Evolutionary conservation across 2,329 filamentous ascomycete species (phyloP).

Genomic region (Pseudocercospora musae): DNA sequence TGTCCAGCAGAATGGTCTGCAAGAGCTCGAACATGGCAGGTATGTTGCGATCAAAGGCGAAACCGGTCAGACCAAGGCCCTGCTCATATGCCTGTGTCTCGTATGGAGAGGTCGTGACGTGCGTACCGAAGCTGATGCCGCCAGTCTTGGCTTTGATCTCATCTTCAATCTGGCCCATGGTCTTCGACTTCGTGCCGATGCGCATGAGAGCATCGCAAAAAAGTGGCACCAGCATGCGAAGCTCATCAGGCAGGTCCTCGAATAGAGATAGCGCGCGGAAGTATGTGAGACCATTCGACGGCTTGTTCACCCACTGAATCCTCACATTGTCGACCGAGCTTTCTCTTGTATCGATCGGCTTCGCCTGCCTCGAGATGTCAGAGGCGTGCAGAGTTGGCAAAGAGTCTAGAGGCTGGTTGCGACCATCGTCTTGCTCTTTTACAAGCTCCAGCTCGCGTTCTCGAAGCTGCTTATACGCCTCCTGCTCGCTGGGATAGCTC

Average conservation of each 20-base stretch:
- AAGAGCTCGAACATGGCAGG: conserved; percentile 87
- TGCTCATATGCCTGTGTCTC: conserved; percentile 70
- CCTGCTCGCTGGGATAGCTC: conserved; percentile 65
- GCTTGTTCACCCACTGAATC: conserved; percentile 86
- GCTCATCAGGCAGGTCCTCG: conserved; percentile 74
- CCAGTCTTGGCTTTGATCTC: conserved; percentile 95
- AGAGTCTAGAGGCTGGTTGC: conserved; percentile 79
- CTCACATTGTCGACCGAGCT: conserved; percentile 59
- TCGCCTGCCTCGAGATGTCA: conserved; percentile 79
- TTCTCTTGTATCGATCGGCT: conserved; percentile 65
- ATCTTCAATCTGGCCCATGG: conserved; percentile 94
- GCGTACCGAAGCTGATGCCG: conserved; percentile 79
- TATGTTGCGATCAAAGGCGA: conserved; percentile 84
- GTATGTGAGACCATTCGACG: conserved; percentile 94
- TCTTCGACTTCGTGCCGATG: conserved; percentile 79
- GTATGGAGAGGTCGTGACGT: conserved; percentile 73
- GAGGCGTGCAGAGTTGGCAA: conserved; percentile 82
- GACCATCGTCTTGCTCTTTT: conserved; percentile 62
- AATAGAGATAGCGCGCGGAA: conserved; percentile 85
- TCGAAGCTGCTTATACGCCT: conserved; percentile 69
- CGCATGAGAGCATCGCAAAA: conserved; percentile 93
- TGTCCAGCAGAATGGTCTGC: conserved; percentile 75
- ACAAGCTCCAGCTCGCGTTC: conserved; percentile 77
- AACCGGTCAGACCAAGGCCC: conserved; percentile 79
- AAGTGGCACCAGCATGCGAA: conserved; percentile 79